Evolutionary conservation across 2,329 filamentous ascomycete species (phyloP).

Genomic region (Fusarium concolor): DNA sequence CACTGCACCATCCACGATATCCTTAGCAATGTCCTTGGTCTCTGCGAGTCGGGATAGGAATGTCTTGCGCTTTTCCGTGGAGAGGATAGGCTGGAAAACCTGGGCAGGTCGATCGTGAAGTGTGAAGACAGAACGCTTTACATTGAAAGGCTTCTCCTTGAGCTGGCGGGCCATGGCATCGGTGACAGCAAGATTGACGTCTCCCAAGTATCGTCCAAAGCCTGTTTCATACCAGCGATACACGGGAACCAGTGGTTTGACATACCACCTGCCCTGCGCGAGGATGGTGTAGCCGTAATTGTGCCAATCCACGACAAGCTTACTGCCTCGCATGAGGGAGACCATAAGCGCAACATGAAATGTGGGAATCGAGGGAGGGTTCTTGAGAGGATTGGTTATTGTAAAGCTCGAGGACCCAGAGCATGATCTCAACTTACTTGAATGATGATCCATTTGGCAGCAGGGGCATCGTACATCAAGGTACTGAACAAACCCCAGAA

Average conservation of each 20-base stretch:
- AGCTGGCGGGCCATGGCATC: conserved; percentile 86
- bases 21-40: conserved; percentile 68
- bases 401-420: background rate
- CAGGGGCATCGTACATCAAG: conserved; percentile 78
- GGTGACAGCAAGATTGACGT: conserved; percentile 87
- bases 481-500: conserved; percentile 75
- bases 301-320: conserved; percentile 95
- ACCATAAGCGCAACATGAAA: conserved; percentile 79
- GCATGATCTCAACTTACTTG: conserved; percentile 62
- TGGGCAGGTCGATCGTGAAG: conserved; percentile 88
- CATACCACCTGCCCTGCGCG: conserved; percentile 65
- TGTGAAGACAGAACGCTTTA: conserved; percentile 74
- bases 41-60: conserved; percentile 76
- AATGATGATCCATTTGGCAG: conserved; percentile 86
- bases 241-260: conserved; percentile 80
- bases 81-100: conserved; percentile 79
- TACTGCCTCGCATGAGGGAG: conserved; percentile 81
- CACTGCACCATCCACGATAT: conserved; percentile 68
- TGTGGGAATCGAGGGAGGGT: conserved; percentile 94
- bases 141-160: conserved; percentile 69
- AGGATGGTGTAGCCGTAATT: conserved; percentile 98
- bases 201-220: conserved; percentile 74
- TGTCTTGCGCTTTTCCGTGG: conserved; percentile 57
- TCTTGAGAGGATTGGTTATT: conserved; percentile 62
- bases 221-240: conserved; percentile 82